Evolutionary conservation across 495 filamentous ascomycete species (phyloP), one percentile per base, ranked within the genome.

Genomic region (Annulohypoxylon moriforme): DNA sequence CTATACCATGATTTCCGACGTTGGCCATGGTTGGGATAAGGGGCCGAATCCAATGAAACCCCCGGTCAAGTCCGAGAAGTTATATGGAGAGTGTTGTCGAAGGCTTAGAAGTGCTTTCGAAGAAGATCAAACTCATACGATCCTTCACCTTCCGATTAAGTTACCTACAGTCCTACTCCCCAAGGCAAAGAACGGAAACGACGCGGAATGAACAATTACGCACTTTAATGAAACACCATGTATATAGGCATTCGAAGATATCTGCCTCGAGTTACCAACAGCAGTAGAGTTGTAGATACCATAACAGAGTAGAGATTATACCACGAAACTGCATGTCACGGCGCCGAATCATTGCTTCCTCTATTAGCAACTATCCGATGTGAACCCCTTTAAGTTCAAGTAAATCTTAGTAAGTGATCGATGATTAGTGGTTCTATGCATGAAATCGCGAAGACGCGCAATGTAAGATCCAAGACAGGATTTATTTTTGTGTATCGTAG

Each of bases 11-110:
- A 87, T 97, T 24, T 84, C 87, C n/a, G 90, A 85, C 18, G 92
- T 89, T 29, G 82, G 83, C 25, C 94, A 98, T 79, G 94, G 85
- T 0, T 98, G 93, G 91, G 94, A 98, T 73, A 97, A 97, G 81
- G 87, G 86, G 24, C 89, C 94, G 44, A 93, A 93, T 77, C 93
- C 92, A 9, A 84, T 91, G 67, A 85, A 87, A n/a, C 87, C 81
- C 69, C 84, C 81, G 50, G 55, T 62, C 16, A 71, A 75, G n/a
- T 76, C 76, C 14, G 81, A 83, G 68, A 73, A 75, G 31, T 20
- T 83, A 36, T 84, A 84, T 25, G 44, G 49, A 1, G 81, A 83
- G 63, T 84, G 82, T 57, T 80, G 77, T 55, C 50, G 60, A 50
- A 57, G 46, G 53, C 67, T 84, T 29, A 71, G 62, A 38, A 68